These are phyloP conservation scores for Botrytis fabae DNA, from an alignment of 2,329 filamentous ascomycete species.

Conservation along the genomic window DNA sequence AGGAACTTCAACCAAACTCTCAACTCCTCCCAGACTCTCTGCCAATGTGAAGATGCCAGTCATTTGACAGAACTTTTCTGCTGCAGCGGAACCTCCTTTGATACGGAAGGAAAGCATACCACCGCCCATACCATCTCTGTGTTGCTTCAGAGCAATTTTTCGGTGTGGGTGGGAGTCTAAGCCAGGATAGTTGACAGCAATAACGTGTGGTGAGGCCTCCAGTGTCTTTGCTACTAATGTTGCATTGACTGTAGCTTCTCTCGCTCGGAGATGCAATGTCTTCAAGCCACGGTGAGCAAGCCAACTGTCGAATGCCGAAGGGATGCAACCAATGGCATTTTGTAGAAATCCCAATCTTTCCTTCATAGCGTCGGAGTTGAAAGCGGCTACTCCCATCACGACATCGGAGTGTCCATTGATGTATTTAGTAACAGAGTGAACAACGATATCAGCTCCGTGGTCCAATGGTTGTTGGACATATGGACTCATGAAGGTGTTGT, in stretches of 20 bases:
- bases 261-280: slow-evolving; percentile 89
- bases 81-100: slow-evolving; percentile 78
- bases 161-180: slow-evolving; percentile 85
- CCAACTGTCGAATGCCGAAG: slow-evolving; percentile 95
- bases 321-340: slow-evolving; percentile 95
- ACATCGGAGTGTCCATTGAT: slow-evolving; percentile 98
- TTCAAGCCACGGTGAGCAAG: slow-evolving; percentile 95
- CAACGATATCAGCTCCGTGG: slow-evolving; percentile 93
- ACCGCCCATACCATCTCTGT: slow-evolving; percentile 90
- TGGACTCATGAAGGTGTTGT: slow-evolving; percentile 97
- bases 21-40: slow-evolving; percentile 88
- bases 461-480: slow-evolving; percentile 96
- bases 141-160: slow-evolving; percentile 82
- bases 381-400: slow-evolving; percentile 94
- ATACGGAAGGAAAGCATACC: slow-evolving; percentile 98
- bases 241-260: slow-evolving; percentile 82
- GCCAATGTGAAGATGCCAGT: slow-evolving; percentile 92
- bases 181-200: slow-evolving; percentile 94
- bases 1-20: slow-evolving; percentile 88
- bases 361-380: slow-evolving; percentile 81
- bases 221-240: slow-evolving; percentile 73
- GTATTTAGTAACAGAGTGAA: slow-evolving; percentile 98
- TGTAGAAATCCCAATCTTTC: slow-evolving; percentile 84
- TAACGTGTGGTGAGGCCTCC: slow-evolving; percentile 76
- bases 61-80: slow-evolving; percentile 86